Evolutionary conservation across 371 early-diverging fungal species (phyloP).

Genomic region (Basidiobolus meristosporus): DNA sequence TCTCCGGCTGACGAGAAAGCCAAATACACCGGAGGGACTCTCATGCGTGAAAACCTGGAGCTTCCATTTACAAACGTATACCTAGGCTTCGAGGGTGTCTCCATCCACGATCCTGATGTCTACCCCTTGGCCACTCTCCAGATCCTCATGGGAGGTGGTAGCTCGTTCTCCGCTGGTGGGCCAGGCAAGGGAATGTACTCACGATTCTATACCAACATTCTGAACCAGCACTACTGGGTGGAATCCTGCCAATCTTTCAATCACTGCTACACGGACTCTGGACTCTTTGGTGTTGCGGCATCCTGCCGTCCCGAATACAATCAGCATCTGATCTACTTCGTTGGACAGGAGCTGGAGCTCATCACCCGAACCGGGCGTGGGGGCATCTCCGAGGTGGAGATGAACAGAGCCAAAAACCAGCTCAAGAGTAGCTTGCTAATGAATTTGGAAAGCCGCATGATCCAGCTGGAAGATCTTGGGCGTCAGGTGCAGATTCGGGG

Average conservation of each 20-base stretch:
- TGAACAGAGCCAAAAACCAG: slow-evolving; percentile 87
- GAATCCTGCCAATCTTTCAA: slow-evolving; percentile 84
- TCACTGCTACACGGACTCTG: slow-evolving; percentile 77
- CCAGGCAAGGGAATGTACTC: slow-evolving; percentile 98
- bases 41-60: slow-evolving; percentile 35
- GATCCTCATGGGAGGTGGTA: slow-evolving; percentile 86
- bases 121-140: slow-evolving; percentile 83
- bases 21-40: slow-evolving; percentile 68
- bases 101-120: slow-evolving; percentile 66
- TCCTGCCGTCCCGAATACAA: slow-evolving; percentile 54
- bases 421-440: slow-evolving; percentile 79
- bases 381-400: slow-evolving; percentile 35
- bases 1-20: too few species aligned
- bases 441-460: slow-evolving; percentile 80
- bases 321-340: slow-evolving; percentile 49
- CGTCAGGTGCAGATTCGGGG: slow-evolving; percentile 75
- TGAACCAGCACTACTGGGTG: slow-evolving; percentile 86
- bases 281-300: slow-evolving; percentile 86
- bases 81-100: slow-evolving; percentile 72
- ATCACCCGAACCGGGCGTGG: too few species aligned
- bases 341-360: slow-evolving; percentile 59
- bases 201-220: slow-evolving; percentile 80
- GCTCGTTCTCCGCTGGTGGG: slow-evolving; percentile 93
- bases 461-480: slow-evolving; percentile 87
- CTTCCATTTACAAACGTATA: slow-evolving; percentile 63